Evolutionary conservation across 2,329 filamentous ascomycete genomes (phyloP).

Genomic region (Pseudogymnoascus sp.): DNA sequence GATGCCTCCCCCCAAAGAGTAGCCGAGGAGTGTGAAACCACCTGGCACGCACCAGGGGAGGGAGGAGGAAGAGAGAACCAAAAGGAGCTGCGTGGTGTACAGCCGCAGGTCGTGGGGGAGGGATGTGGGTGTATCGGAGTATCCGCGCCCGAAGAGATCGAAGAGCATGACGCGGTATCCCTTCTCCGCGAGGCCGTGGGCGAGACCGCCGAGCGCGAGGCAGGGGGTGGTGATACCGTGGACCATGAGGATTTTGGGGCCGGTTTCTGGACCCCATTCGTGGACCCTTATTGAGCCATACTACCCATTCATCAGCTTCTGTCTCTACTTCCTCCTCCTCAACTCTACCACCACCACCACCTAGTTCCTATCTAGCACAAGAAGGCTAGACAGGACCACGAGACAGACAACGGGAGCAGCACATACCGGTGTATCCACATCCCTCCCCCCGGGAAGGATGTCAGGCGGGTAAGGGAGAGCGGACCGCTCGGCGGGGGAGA

Average conservation of each 20-base stretch:
- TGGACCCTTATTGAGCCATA: slow-evolving; percentile 69
- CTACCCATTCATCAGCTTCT: background rate
- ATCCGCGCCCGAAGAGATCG: slow-evolving; percentile 71
- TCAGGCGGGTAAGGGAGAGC: slow-evolving; percentile 45
- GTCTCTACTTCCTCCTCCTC: background rate
- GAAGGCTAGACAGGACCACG: too few species aligned
- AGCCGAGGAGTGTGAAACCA: slow-evolving; percentile 67
- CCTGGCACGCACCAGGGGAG: slow-evolving; percentile 46
- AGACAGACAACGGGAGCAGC: too few species aligned
- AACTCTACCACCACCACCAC: too few species aligned
- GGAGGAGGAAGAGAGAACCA: slow-evolving; percentile 57
- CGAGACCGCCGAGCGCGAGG: slow-evolving; percentile 59
- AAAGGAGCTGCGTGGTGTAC: slow-evolving; percentile 58
- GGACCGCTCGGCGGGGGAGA: slow-evolving; percentile 18
- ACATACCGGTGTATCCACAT: slow-evolving; percentile 46
- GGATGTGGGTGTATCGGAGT: slow-evolving; percentile 58
- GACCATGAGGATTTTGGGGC: slow-evolving; percentile 65
- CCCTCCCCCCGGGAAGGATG: slow-evolving; percentile 59
- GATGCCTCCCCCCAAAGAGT: slow-evolving; percentile 73
- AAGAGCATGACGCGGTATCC: slow-evolving; percentile 77
- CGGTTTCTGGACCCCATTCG: slow-evolving; percentile 70
- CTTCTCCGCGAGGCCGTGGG: slow-evolving; percentile 53
- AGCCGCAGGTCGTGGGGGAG: slow-evolving; percentile 56
- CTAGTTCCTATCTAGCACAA: too few species aligned
- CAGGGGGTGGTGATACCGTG: slow-evolving; percentile 79